phyloP scores from a whole-genome alignment of 306 rosid genomes.

The Echinosophora koreensis region DNA sequence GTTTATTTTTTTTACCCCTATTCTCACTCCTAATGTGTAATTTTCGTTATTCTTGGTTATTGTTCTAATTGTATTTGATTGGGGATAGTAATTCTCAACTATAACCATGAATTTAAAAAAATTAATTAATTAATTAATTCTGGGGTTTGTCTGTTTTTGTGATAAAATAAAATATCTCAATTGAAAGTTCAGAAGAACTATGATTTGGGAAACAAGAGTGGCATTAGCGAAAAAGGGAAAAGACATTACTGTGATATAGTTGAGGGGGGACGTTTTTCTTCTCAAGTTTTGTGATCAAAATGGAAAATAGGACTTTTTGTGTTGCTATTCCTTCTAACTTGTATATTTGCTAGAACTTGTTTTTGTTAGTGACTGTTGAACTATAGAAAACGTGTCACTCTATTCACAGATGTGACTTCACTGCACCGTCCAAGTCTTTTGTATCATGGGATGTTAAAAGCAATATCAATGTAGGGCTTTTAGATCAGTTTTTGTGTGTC shows the following conservation, averaged over 20 bases:
- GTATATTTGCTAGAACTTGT: conserved; percentile 4
- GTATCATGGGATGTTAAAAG: background rate
- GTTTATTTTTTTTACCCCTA: background rate
- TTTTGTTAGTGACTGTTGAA: conserved; percentile 17
- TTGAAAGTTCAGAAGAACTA: background rate
- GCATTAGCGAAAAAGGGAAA: background rate
- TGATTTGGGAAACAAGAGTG: conserved; percentile 4
- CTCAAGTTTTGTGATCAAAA: background rate
- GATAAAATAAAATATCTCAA: background rate
- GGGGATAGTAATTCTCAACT: background rate
- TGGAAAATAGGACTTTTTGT: background rate
- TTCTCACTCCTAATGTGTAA: background rate
- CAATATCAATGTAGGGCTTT: background rate
- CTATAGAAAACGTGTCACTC: conserved; percentile 2
- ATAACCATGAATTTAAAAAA: background rate
- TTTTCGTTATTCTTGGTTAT: background rate
- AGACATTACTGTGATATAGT: background rate
- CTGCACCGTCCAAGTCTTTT: background rate
- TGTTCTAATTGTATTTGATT: background rate
- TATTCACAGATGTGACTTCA: conserved; percentile 9
- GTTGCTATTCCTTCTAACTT: background rate
- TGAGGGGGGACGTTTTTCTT: background rate
- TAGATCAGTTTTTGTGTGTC: conserved; percentile 5
- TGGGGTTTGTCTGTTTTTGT: background rate
- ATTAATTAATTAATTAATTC: background rate